A percentile compares a stretch with the other conserved stretches of the same genome.
These are phyloP conservation scores for Daedaleopsis nitida DNA, from an alignment of 768 basidiomycete species.

Conservation along the genomic window DNA sequence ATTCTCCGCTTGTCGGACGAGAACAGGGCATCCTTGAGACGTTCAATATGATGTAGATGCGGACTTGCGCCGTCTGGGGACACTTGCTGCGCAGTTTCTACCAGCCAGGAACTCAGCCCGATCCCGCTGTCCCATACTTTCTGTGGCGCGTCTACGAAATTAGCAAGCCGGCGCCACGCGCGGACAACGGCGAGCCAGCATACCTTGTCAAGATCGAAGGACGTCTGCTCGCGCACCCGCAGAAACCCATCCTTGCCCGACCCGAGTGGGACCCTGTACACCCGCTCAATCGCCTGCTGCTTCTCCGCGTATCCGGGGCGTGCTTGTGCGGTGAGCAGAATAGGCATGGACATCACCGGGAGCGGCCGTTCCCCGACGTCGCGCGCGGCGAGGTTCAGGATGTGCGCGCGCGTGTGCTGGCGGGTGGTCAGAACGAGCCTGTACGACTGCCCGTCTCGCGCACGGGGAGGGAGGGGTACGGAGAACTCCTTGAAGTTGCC, in stretches of 20 bases:
- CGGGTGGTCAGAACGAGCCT: slow-evolving; percentile 58
- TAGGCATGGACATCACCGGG: slow-evolving; percentile 70
- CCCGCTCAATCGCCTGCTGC: slow-evolving; percentile 68
- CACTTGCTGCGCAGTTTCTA: slow-evolving; percentile 34
- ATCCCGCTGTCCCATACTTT: slow-evolving; percentile 98
- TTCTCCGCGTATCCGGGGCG: slow-evolving; percentile 37
- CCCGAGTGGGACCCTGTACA: slow-evolving; percentile 39
- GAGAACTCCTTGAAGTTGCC: slow-evolving; percentile 73
- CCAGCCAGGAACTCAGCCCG: slow-evolving; percentile 80
- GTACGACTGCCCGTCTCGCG: slow-evolving; percentile 61
- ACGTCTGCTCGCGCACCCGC: slow-evolving; percentile 74
- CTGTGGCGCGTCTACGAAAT: slow-evolving; percentile 43
- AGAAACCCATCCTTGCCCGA: slow-evolving; percentile 34
- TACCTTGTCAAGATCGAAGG: slow-evolving; percentile 94
- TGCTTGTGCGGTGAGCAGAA: slow-evolving; percentile 42
- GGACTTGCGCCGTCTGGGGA: slow-evolving; percentile 6
- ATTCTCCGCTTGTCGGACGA: slow-evolving; percentile 42
- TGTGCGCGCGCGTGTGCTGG: slow-evolving; percentile 27
- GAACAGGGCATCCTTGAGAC: slow-evolving; percentile 40
- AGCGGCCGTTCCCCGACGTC: slow-evolving; percentile 51
- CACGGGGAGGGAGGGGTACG: slow-evolving; percentile 61
- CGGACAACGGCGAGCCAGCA: slow-evolving; percentile 8
- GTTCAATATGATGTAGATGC: slow-evolving; percentile 6
- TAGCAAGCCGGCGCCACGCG: not conserved
- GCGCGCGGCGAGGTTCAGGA: slow-evolving; percentile 45